Percentiles rank a stretch among this genome's conserved stretches.
Conservation (phyloP, 768 basidiomycete genomes). For the Pleurotus pulmonarius region DNA sequence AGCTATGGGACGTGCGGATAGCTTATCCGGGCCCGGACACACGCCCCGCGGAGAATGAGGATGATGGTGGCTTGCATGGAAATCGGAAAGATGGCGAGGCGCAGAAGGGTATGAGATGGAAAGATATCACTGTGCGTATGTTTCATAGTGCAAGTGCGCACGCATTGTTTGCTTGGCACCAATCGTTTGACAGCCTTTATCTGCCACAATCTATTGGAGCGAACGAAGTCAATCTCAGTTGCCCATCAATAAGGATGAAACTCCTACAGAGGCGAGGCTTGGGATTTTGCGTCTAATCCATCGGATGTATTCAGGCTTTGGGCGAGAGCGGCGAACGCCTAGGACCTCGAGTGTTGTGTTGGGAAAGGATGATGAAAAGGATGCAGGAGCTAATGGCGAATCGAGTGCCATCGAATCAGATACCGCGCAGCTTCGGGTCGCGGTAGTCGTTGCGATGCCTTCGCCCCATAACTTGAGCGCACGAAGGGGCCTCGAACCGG, state of each 20-base stretch:
- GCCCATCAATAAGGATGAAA: background rate
- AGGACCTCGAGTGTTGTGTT: background rate
- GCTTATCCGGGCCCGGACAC: background rate
- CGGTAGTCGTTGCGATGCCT: constrained; percentile 41
- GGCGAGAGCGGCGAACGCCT: background rate
- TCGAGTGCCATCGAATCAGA: background rate
- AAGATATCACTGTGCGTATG: constrained; percentile 35
- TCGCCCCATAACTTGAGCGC: constrained; percentile 13
- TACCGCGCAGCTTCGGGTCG: constrained; percentile 25
- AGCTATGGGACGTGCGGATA: constrained; percentile 43
- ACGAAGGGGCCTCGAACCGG: constrained; percentile 8
- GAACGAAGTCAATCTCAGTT: constrained; percentile 4
- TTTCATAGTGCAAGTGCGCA: background rate
- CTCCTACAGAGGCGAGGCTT: background rate
- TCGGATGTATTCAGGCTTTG: background rate
- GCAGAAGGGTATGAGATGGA: constrained; percentile 28
- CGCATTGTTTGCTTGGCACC: constrained; percentile 1
- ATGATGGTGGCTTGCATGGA: constrained; percentile 9
- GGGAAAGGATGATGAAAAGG: background rate
- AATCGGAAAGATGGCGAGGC: constrained; percentile 5
- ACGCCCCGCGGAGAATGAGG: constrained; percentile 4
- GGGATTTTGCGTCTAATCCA: background rate
- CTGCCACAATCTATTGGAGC: constrained; percentile 2
- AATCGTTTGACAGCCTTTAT: background rate
- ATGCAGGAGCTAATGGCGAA: background rate